These are phyloP conservation scores for Hypomontagnella submonticulosa DNA, from an alignment of 495 filamentous ascomycete genomes.

Conservation along the genomic window DNA sequence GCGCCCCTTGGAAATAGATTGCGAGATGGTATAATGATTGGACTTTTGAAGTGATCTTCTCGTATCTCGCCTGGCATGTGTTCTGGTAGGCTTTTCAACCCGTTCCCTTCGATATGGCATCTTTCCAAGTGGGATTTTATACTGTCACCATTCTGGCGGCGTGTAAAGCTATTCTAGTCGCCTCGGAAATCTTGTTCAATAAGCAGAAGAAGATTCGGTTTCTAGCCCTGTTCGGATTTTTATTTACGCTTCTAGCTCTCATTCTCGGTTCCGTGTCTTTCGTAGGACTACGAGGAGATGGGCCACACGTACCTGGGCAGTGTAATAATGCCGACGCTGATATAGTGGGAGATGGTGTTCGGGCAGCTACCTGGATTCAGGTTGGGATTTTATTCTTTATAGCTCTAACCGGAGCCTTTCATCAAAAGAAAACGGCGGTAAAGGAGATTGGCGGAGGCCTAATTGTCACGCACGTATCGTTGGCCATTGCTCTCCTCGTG, in stretches of 20 bases:
- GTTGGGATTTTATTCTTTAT: constrained; percentile 36
- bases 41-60: constrained; percentile 5
- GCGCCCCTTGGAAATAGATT: constrained; percentile 1
- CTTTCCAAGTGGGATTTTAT: constrained; percentile 27
- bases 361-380: constrained; percentile 38
- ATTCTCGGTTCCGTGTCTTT: constrained; percentile 31
- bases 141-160: constrained; percentile 17
- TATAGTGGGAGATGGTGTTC: constrained; percentile 44
- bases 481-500: constrained; percentile 42
- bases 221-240: not conserved
- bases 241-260: constrained; percentile 25
- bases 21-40: constrained; percentile 22
- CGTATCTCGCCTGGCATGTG: not conserved
- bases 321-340: constrained; percentile 41
- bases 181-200: constrained; percentile 9
- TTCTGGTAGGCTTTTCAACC: constrained; percentile 3
- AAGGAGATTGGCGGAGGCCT: constrained; percentile 42
- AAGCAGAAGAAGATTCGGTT: not conserved
- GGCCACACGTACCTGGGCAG: constrained; percentile 7
- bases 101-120: constrained; percentile 12
- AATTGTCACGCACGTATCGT: constrained; percentile 39
- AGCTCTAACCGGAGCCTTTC: constrained; percentile 31
- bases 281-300: constrained; percentile 10
- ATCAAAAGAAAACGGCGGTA: constrained; percentile 30
- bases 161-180: constrained; percentile 17